These are phyloP conservation scores for Solanum hybrid DNA, from an alignment of 305 asterid genomes.

Conservation along the genomic window DNA sequence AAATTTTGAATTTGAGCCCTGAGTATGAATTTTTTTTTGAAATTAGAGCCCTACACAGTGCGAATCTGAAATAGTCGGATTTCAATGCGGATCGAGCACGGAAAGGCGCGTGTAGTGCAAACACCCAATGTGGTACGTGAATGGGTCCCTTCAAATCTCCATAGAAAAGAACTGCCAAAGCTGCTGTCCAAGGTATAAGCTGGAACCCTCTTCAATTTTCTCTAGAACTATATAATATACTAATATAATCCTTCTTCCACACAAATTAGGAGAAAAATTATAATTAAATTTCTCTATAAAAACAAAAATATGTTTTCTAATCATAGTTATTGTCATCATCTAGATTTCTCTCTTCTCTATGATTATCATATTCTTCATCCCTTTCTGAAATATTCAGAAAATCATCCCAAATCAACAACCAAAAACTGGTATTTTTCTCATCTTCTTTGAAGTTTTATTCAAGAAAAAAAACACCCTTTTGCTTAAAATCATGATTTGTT, in stretches of 20 bases:
- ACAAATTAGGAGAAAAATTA: neutral
- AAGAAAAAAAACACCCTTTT: neutral
- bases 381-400: neutral
- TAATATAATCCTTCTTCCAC: neutral
- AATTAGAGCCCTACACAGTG: accelerated
- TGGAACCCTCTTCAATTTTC: constrained; percentile 12
- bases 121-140: neutral
- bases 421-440: neutral
- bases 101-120: neutral
- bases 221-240: neutral
- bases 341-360: constrained; percentile 11
- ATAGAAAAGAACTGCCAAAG: neutral
- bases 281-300: neutral
- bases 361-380: neutral
- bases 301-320: neutral
- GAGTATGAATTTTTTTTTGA: accelerated
- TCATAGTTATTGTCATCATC: neutral
- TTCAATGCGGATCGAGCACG: neutral
- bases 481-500: constrained; percentile 28
- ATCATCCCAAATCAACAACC: neutral
- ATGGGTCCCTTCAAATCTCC: constrained; percentile 13
- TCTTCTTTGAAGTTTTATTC: neutral
- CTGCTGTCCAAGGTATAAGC: neutral
- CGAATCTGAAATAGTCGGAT: neutral
- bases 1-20: neutral